A percentile compares a stretch with the other conserved stretches of the same genome.
These are phyloP conservation scores for Triticum monococcum DNA, from an alignment of 176 grass and related monocot species.

Conservation along the genomic window DNA sequence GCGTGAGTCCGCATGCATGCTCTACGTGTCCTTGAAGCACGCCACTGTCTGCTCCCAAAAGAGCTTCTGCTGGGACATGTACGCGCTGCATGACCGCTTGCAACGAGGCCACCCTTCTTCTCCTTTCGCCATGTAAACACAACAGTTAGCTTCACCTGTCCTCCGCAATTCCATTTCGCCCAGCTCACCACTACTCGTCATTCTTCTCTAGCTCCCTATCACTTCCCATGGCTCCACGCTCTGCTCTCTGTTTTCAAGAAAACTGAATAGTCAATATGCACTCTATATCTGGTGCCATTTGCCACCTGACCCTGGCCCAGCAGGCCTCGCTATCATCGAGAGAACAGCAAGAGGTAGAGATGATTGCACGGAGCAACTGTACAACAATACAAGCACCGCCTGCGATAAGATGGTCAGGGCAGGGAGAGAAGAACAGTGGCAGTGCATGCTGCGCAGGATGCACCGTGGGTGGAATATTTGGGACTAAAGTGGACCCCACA, in stretches of 20 bases:
- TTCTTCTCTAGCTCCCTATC: not conserved
- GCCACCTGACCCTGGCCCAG: not conserved
- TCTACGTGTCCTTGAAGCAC: not conserved
- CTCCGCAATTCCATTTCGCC: not conserved
- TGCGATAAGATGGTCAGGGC: not conserved
- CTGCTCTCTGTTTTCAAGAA: not conserved
- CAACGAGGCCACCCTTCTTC: not conserved
- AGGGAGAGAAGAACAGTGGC: not conserved
- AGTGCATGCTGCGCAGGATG: slow-evolving; percentile 3
- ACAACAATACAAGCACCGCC: not conserved
- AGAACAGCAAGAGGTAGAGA: not conserved
- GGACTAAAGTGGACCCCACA: not conserved
- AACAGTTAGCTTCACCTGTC: not conserved
- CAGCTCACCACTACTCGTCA: not conserved
- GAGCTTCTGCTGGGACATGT: not conserved
- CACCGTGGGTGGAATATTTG: not conserved
- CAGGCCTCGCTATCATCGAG: not conserved
- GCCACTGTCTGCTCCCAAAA: not conserved
- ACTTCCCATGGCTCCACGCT: not conserved
- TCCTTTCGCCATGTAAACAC: not conserved
- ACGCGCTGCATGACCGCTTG: not conserved
- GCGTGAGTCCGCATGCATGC: not conserved
- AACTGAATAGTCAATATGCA: not conserved
- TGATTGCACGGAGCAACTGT: not conserved
- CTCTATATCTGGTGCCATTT: not conserved